phyloP scores from a whole-genome alignment of 495 filamentous ascomycete genomes.

The Clohesyomyces aquaticus region DNA sequence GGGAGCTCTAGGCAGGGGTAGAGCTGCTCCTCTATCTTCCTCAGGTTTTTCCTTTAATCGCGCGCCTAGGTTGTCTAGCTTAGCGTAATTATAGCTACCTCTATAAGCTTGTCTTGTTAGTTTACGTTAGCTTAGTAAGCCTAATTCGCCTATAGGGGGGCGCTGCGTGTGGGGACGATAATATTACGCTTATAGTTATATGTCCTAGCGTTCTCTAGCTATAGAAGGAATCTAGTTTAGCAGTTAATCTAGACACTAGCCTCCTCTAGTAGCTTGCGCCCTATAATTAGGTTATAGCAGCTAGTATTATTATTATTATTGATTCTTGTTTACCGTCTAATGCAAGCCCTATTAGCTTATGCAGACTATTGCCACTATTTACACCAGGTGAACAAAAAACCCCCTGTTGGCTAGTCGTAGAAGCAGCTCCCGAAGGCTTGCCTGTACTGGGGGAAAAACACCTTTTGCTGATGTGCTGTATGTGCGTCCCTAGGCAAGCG shows the following conservation, averaged over 20 bases:
- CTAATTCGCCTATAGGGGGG: not conserved
- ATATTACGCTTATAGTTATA: conserved; percentile 6
- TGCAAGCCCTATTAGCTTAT: too few relatives aligned
- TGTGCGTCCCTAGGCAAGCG: too few relatives aligned
- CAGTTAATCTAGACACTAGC: not conserved
- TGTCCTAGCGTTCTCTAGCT: not conserved
- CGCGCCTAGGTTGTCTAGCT: conserved; percentile 15
- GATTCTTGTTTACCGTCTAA: too few relatives aligned
- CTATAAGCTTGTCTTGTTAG: not conserved
- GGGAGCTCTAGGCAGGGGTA: too few relatives aligned
- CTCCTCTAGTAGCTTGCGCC: conserved; percentile 2
- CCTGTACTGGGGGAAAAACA: too few relatives aligned
- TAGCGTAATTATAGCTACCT: not conserved
- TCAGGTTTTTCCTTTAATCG: not conserved
- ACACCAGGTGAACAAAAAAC: too few relatives aligned
- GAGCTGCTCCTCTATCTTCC: too few relatives aligned
- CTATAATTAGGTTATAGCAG: not conserved
- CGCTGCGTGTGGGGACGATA: not conserved
- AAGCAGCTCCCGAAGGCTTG: too few relatives aligned
- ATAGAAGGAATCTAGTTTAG: not conserved
- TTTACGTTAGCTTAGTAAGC: not conserved
- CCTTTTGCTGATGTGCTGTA: too few relatives aligned
- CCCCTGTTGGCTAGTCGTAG: too few relatives aligned
- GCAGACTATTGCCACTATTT: too few relatives aligned
- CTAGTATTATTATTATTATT: too few relatives aligned